phyloP scores from a whole-genome alignment of 164 flowering plant genomes.

The Vitis vinifera region ASM3070453v1 NC_081821.1:6541001-6541500 shows the following conservation, averaged over 20 bases:
- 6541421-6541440: conserved; percentile 64
- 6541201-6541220: not conserved
- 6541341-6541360: conserved; percentile 65
- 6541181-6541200: too few species aligned
- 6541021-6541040: conserved; percentile 80
- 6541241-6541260: conserved; percentile 31
- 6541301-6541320: conserved; percentile 73
- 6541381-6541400: conserved; percentile 80
- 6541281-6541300: conserved; percentile 83
- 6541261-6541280: conserved; percentile 80
- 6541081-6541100: too few species aligned
- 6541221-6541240: not conserved
- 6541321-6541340: conserved; percentile 62
- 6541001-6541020: conserved; percentile 67
- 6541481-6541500: not conserved
- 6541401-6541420: conserved; percentile 87
- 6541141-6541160: not conserved
- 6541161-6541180: not conserved
- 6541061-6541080: too few species aligned
- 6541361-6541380: conserved; percentile 92
- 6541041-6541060: conserved; percentile 48
- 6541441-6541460: conserved; percentile 60
- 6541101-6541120: too few species aligned
- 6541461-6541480: conserved; percentile 68
- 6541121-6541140: not conserved